These are phyloP conservation scores for Staphylotrichum tortipilum DNA, from an alignment of 495 filamentous ascomycete species.

Conservation along the genomic window DNA sequence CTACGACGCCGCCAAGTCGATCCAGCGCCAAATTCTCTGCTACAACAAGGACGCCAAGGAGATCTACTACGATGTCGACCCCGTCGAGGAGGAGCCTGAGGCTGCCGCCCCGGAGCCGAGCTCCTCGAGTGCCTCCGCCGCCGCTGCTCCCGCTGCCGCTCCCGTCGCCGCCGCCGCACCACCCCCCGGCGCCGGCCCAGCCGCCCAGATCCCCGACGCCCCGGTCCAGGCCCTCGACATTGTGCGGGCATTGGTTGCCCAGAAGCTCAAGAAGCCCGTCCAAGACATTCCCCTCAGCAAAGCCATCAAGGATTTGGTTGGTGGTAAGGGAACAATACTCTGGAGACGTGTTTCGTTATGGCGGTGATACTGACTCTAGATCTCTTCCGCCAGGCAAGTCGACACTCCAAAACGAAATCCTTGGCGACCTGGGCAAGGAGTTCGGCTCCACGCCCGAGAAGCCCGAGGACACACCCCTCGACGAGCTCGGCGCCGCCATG, in stretches of 20 bases:
- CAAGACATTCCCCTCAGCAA: constrained; percentile 87
- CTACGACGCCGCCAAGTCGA: constrained; percentile 90
- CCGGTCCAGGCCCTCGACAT: constrained; percentile 85
- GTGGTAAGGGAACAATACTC: constrained; percentile 66
- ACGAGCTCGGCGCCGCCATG: constrained; percentile 92
- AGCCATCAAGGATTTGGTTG: constrained; percentile 97
- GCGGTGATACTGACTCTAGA: constrained; percentile 1
- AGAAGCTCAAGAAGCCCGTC: constrained; percentile 94
- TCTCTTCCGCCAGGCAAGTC: constrained; percentile 62
- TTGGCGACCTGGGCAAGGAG: constrained; percentile 93
- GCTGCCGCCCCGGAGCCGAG: constrained; percentile 41
- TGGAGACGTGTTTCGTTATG: no score
- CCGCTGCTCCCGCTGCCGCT: constrained; percentile 45
- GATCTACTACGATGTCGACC: constrained; percentile 98
- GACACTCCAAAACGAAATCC: constrained; percentile 93
- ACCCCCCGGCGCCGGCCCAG: constrained; percentile 74
- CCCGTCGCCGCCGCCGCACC: constrained; percentile 49
- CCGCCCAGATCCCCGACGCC: constrained; percentile 73
- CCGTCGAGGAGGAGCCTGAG: constrained; percentile 80
- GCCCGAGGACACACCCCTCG: constrained; percentile 92
- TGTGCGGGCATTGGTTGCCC: constrained; percentile 83
- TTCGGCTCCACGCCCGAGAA: constrained; percentile 98
- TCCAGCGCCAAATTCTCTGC: constrained; percentile 94
- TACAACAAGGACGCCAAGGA: constrained; percentile 99
- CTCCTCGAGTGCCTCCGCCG: constrained; percentile 36